phyloP scores from a whole-genome alignment of 495 filamentous ascomycete genomes.

The Glutinoglossum americanum region DNA sequence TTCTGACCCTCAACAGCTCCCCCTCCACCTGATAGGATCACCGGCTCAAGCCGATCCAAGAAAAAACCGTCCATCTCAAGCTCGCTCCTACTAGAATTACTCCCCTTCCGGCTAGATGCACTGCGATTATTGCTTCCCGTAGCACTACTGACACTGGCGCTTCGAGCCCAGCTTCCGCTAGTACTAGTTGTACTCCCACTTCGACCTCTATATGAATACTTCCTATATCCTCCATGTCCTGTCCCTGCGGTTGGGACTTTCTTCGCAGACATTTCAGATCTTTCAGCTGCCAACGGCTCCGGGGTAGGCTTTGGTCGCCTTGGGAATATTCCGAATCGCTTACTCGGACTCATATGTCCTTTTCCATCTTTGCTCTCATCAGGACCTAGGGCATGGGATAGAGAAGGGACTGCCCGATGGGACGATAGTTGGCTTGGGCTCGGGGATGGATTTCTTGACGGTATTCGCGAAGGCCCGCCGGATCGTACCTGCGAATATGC shows the following conservation, averaged over 20 bases:
- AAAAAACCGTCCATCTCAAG: conserved; percentile 46
- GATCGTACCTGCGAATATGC: conserved; percentile 23
- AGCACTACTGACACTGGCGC: conserved; percentile 18
- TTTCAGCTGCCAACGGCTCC: conserved; percentile 25
- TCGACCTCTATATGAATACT: conserved; percentile 38
- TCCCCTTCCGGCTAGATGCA: conserved; percentile 28
- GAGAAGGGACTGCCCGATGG: neutral
- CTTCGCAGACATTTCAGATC: conserved; percentile 32
- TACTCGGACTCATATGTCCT: conserved; percentile 15
- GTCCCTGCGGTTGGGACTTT: conserved; percentile 86
- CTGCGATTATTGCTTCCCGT: conserved; percentile 22
- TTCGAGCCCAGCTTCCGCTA: conserved; percentile 23
- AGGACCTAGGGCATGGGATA: conserved; percentile 1
- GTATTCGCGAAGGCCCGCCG: conserved; percentile 16
- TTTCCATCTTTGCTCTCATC: conserved; percentile 13
- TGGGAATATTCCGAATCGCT: conserved; percentile 55
- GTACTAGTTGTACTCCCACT: conserved; percentile 31
- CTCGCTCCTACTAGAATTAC: conserved; percentile 28
- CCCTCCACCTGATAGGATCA: conserved; percentile 66
- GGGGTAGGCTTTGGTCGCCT: conserved; percentile 47
- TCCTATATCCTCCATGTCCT: conserved; percentile 88
- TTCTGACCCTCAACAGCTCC: conserved; percentile 15
- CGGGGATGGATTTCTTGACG: conserved; percentile 23
- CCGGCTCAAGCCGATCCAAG: conserved; percentile 59
- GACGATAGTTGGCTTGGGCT: conserved; percentile 15